Conservation (phyloP, 2,329 filamentous ascomycete species). For the Calycina herbarum region DNA sequence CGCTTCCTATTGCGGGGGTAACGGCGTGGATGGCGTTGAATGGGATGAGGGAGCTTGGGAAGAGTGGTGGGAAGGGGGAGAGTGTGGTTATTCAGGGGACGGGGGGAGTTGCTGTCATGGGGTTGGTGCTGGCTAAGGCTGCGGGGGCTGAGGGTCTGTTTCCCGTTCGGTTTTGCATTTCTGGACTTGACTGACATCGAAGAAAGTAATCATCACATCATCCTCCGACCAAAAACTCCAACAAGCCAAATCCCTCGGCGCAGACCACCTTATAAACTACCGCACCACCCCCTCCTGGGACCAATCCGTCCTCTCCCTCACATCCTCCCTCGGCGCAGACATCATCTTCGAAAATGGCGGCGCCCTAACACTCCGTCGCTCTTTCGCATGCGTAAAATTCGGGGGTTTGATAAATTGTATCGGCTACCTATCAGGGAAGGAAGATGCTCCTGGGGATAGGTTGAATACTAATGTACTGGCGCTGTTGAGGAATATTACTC, state of each 20-base stretch:
- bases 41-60: slow-evolving; percentile 55
- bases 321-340: slow-evolving; percentile 49
- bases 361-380: slow-evolving; percentile 51
- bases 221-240: slow-evolving; percentile 53
- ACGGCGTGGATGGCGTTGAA: slow-evolving; percentile 69
- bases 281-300: slow-evolving; percentile 53
- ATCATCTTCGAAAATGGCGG: slow-evolving; percentile 58
- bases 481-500: slow-evolving; percentile 46
- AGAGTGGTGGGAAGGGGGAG: slow-evolving; percentile 48
- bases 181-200: not conserved
- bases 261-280: slow-evolving; percentile 56
- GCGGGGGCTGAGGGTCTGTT: slow-evolving; percentile 48
- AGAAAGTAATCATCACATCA: slow-evolving; percentile 53
- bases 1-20: slow-evolving; percentile 60
- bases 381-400: slow-evolving; percentile 53
- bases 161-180: not conserved
- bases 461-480: slow-evolving; percentile 60
- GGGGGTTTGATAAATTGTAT: slow-evolving; percentile 55
- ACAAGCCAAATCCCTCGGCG: slow-evolving; percentile 50
- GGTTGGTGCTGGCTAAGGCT: slow-evolving; percentile 55
- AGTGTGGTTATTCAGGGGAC: slow-evolving; percentile 55
- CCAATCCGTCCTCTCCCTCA: slow-evolving; percentile 47
- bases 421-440: slow-evolving; percentile 52
- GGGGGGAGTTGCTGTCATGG: slow-evolving; percentile 52
- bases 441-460: slow-evolving; percentile 54